phyloP scores from a whole-genome alignment of 1,284 basidiomycete species.

The Tylopilus sp. region DNA sequence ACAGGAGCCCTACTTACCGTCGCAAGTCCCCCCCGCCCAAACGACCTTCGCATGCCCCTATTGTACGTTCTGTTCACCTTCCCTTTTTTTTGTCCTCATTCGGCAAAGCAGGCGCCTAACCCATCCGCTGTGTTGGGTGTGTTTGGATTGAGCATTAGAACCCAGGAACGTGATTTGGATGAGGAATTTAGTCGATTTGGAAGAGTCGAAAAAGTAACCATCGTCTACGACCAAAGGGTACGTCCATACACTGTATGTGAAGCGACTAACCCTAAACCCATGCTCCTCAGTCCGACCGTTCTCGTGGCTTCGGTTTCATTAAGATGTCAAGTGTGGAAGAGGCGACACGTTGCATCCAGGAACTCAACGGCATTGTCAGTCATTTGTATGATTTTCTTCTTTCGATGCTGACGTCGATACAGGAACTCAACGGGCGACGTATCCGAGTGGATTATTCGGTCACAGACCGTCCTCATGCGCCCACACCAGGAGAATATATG shows the following conservation, averaged over 20 bases:
- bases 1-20: slow-evolving; percentile 48
- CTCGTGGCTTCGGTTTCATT: slow-evolving; percentile 97
- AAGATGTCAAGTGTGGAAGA: slow-evolving; percentile 88
- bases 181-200: slow-evolving; percentile 90
- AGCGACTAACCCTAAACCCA: slow-evolving; percentile 16
- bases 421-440: slow-evolving; percentile 92
- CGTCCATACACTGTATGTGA: slow-evolving; percentile 41
- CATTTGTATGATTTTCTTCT: not conserved
- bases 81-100: slow-evolving; percentile 33
- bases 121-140: slow-evolving; percentile 92
- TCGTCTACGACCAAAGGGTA: slow-evolving; percentile 98
- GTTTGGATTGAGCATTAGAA: slow-evolving; percentile 94
- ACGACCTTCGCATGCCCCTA: slow-evolving; percentile 65
- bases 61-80: slow-evolving; percentile 48
- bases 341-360: slow-evolving; percentile 82
- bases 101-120: slow-evolving; percentile 65
- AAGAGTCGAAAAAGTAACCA: slow-evolving; percentile 91
- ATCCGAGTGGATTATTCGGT: slow-evolving; percentile 98
- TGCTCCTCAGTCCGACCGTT: slow-evolving; percentile 77
- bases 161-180: slow-evolving; percentile 89
- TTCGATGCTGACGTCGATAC: slow-evolving; percentile 12
- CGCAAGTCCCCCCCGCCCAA: slow-evolving; percentile 50
- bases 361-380: slow-evolving; percentile 88
- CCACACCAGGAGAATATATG: slow-evolving; percentile 98
- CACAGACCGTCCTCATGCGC: slow-evolving; percentile 88